Conservation (phyloP, 176 grass and related monocot genomes). For the Zoysia japonica region DNA sequence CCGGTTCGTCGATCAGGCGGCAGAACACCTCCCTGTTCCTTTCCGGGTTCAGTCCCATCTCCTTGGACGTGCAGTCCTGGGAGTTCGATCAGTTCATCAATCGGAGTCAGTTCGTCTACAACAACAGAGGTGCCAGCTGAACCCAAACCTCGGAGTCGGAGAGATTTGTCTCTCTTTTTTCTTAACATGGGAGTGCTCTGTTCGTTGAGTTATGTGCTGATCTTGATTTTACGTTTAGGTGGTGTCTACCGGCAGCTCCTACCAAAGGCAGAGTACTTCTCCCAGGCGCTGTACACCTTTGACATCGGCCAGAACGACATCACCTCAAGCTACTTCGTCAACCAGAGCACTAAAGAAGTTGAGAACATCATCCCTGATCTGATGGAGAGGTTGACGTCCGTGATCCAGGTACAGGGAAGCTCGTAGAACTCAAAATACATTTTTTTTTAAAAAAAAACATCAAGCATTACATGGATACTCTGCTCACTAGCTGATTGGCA, state of each 20-base stretch:
- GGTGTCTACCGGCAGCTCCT: slow-evolving; percentile 71
- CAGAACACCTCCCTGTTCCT: slow-evolving; percentile 75
- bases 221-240: slow-evolving; percentile 33
- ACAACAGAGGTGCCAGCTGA: slow-evolving; percentile 47
- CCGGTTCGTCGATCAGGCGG: slow-evolving; percentile 76
- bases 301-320: slow-evolving; percentile 98
- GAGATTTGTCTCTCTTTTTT: background rate
- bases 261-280: slow-evolving; percentile 74
- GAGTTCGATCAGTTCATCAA: slow-evolving; percentile 79
- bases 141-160: background rate
- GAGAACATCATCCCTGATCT: slow-evolving; percentile 71
- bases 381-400: slow-evolving; percentile 58
- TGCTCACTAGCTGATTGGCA: background rate
- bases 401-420: slow-evolving; percentile 61
- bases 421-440: background rate
- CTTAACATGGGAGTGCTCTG: background rate
- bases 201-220: background rate
- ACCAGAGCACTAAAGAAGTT: slow-evolving; percentile 66
- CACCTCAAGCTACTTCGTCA: slow-evolving; percentile 71
- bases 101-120: slow-evolving; percentile 63
- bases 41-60: slow-evolving; percentile 84
- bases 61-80: slow-evolving; percentile 86
- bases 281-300: slow-evolving; percentile 89
- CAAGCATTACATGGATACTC: background rate
- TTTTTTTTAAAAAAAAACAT: background rate